These are phyloP conservation scores for Eucalyptus urophylla DNA, from an alignment of 345 rosid genomes.

Conservation along the genomic window DNA sequence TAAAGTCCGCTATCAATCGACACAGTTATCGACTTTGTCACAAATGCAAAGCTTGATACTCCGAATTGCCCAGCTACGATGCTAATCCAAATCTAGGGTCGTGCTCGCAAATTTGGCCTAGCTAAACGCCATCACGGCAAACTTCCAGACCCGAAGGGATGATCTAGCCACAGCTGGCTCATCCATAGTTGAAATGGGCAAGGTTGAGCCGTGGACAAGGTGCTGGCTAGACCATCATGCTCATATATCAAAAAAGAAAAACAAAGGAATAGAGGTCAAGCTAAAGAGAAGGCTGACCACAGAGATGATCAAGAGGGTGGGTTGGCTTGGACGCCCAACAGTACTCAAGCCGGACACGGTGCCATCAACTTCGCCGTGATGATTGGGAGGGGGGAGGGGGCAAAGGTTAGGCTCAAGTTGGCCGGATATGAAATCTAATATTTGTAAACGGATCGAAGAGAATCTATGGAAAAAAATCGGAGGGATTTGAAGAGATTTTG, in stretches of 20 bases:
- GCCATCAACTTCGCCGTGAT: neutral
- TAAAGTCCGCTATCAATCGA: rapidly evolving
- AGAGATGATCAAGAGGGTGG: neutral
- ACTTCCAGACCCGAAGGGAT: neutral
- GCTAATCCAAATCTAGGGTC: neutral
- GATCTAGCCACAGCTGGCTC: neutral
- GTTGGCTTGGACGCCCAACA: neutral
- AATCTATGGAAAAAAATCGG: neutral
- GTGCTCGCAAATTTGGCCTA: neutral
- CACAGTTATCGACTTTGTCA: rapidly evolving
- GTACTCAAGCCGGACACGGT: too few species aligned
- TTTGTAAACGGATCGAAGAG: neutral
- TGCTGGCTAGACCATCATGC: neutral
- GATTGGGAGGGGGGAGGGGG: neutral
- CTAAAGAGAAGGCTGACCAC: neutral
- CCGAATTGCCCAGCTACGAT: rapidly evolving
- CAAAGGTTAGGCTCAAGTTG: neutral
- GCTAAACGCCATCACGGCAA: neutral
- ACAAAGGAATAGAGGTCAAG: neutral
- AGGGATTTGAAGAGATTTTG: neutral
- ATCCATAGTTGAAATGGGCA: neutral
- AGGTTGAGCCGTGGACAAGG: neutral
- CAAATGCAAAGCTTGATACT: rapidly evolving
- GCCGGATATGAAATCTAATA: neutral
- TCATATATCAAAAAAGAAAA: neutral